These are phyloP conservation scores for Arachis hypogaea DNA, from an alignment of 306 rosid genomes.

Conservation along the genomic window DNA sequence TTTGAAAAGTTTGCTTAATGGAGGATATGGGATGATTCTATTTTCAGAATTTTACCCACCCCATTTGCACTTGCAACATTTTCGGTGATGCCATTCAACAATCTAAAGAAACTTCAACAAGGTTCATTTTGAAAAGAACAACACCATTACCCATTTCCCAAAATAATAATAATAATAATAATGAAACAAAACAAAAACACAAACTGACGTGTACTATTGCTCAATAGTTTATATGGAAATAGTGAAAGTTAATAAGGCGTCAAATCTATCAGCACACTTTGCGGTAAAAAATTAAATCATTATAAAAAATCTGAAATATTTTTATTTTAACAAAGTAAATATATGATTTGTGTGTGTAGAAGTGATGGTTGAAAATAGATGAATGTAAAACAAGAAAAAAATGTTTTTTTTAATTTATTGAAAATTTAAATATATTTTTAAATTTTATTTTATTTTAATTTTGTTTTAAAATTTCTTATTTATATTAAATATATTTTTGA, in stretches of 20 bases:
- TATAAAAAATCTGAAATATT: too few species aligned
- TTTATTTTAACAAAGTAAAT: too few species aligned
- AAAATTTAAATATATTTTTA: too few species aligned
- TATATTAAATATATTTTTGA: too few species aligned
- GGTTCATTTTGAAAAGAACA: not conserved
- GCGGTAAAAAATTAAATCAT: not conserved
- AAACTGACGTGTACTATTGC: conserved; percentile 28
- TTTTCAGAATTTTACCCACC: conserved; percentile 22
- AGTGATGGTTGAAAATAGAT: too few species aligned
- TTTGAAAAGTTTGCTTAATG: conserved; percentile 19
- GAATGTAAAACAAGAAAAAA: too few species aligned
- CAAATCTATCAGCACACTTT: not conserved
- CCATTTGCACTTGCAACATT: conserved; percentile 18
- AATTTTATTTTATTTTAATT: too few species aligned
- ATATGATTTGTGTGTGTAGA: too few species aligned
- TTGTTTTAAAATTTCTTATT: too few species aligned
- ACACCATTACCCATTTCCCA: conserved; percentile 12
- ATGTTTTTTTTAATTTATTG: too few species aligned
- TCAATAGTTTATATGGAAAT: conserved; percentile 12
- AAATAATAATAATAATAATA: not conserved
- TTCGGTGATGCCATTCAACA: conserved; percentile 26
- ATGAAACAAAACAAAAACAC: too few species aligned
- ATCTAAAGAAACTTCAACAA: conserved; percentile 8
- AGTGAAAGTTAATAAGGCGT: not conserved
- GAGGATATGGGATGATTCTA: not conserved